Evolutionary conservation across 2,329 filamentous ascomycete species (phyloP).

Genomic region (Plectosphaerella cucumerina): DNA sequence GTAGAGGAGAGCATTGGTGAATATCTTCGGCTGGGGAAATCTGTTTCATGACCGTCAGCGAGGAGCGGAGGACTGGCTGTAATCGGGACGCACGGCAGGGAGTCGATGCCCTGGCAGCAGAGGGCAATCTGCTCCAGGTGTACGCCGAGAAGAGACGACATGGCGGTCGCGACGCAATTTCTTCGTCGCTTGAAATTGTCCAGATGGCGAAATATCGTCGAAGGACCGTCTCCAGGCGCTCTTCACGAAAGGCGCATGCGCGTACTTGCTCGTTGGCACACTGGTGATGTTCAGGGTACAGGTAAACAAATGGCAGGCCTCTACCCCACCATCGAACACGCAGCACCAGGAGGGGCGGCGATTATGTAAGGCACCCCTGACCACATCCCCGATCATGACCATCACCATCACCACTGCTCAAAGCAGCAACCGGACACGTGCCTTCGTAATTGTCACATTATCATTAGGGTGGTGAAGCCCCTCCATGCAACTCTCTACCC

Average conservation of each 20-base stretch:
- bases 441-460: not conserved
- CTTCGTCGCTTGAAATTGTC: not conserved
- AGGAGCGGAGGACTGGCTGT: not conserved
- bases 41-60: constrained; percentile 36
- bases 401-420: not conserved
- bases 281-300: not conserved
- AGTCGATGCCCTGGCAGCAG: constrained; percentile 72
- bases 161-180: constrained; percentile 27
- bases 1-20: constrained; percentile 87
- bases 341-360: not conserved
- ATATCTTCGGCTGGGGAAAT: constrained; percentile 88
- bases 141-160: constrained; percentile 60
- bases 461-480: constrained; percentile 4
- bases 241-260: not conserved
- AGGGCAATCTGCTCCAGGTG: constrained; percentile 75
- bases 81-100: constrained; percentile 57
- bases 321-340: not conserved
- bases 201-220: not conserved
- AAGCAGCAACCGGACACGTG: too few relatives aligned
- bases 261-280: not conserved
- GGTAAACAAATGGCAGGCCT: too few relatives aligned
- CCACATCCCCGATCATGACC: not conserved
- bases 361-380: not conserved
- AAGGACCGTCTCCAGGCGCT: not conserved
- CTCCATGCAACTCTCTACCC: constrained; percentile 2